Percentiles rank a stretch among this genome's conserved stretches.
These are phyloP conservation scores for Potentilla sterilis DNA, from an alignment of 306 rosid genomes.

Conservation along the genomic window DNA sequence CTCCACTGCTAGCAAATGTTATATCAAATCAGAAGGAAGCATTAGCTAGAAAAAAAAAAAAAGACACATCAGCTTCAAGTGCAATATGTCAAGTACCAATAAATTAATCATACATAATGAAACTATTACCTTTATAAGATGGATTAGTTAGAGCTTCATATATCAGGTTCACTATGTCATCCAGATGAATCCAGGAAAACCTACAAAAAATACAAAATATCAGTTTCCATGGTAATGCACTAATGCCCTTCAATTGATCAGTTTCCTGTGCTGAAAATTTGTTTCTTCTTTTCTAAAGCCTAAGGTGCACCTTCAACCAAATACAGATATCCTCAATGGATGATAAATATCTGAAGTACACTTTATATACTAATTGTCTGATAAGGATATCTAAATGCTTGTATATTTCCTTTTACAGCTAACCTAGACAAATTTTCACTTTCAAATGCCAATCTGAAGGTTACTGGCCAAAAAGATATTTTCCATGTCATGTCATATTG, in stretches of 20 bases:
- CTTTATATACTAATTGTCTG: not conserved
- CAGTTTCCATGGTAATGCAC: slow-evolving; percentile 4
- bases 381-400: not conserved
- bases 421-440: not conserved
- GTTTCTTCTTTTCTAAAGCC: too few relatives aligned
- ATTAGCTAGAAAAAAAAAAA: too few relatives aligned
- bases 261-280: not conserved
- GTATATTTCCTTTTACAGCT: not conserved
- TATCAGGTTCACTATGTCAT: slow-evolving; percentile 83
- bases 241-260: not conserved
- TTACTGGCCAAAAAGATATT: not conserved
- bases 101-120: not conserved
- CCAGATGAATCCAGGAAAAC: slow-evolving; percentile 99
- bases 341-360: not conserved
- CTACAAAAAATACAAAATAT: slow-evolving; percentile 31
- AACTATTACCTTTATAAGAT: slow-evolving; percentile 66
- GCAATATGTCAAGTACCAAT: too few relatives aligned
- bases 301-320: not conserved
- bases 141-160: slow-evolving; percentile 89
- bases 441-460: not conserved
- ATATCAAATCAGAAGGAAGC: too few relatives aligned
- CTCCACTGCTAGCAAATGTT: too few relatives aligned
- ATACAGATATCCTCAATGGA: not conserved
- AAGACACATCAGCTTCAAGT: too few relatives aligned
- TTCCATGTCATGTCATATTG: not conserved